These are phyloP conservation scores for Fusarium drepaniforme DNA, from an alignment of 2,329 filamentous ascomycete genomes.

Conservation along the genomic window DNA sequence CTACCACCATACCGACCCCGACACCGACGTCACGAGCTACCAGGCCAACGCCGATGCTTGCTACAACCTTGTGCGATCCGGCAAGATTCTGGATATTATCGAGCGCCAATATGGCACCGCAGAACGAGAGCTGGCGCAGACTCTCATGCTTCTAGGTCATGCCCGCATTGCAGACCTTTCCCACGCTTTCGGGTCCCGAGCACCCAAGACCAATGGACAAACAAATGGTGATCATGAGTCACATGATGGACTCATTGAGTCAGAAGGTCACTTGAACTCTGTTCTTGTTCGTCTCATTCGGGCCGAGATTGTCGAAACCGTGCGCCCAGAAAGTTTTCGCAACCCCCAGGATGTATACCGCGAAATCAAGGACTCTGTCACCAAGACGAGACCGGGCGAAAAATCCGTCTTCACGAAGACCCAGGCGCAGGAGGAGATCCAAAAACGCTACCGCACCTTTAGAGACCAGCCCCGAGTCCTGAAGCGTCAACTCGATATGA, in stretches of 20 bases:
- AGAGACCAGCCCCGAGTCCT: slow-evolving; percentile 64
- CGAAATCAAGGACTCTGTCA: slow-evolving; percentile 73
- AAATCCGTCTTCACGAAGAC: slow-evolving; percentile 71
- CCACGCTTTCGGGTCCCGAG: slow-evolving; percentile 67
- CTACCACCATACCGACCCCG: slow-evolving; percentile 75
- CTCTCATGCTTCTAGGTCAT: slow-evolving; percentile 82
- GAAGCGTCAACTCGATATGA: slow-evolving; percentile 64
- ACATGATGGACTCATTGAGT: slow-evolving; percentile 54
- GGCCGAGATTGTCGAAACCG: slow-evolving; percentile 75
- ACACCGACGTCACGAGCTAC: slow-evolving; percentile 78
- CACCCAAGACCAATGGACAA: slow-evolving; percentile 50
- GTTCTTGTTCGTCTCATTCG: slow-evolving; percentile 68
- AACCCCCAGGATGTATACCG: slow-evolving; percentile 71
- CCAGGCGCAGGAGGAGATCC: slow-evolving; percentile 69
- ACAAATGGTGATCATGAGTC: slow-evolving; percentile 50
- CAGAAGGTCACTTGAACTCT: slow-evolving; percentile 62
- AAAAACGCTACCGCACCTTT: slow-evolving; percentile 64
- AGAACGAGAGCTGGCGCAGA: slow-evolving; percentile 80
- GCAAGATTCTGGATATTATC: slow-evolving; percentile 83
- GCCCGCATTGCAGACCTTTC: slow-evolving; percentile 77
- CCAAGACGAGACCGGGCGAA: slow-evolving; percentile 59
- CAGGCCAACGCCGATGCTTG: slow-evolving; percentile 85
- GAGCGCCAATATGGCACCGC: slow-evolving; percentile 80
- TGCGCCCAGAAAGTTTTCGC: slow-evolving; percentile 67
- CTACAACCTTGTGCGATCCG: slow-evolving; percentile 84